Conservation (phyloP, 495 filamentous ascomycete species). For the Endocarpon pusillum region DNA sequence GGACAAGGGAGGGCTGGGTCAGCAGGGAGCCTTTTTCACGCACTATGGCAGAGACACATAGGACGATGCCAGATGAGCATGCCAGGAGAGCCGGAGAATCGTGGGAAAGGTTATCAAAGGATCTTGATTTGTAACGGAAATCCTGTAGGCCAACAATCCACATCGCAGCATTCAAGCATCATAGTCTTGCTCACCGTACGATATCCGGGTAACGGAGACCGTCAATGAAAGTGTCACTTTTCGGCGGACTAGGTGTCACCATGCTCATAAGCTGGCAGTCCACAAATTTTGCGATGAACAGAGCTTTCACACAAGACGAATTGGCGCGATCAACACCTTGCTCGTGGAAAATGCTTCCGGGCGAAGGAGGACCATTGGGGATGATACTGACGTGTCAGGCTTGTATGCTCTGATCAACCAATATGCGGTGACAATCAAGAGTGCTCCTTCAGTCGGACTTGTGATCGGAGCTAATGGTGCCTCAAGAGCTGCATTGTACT, state of each 20-base stretch:
- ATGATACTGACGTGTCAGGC: constrained; percentile 33
- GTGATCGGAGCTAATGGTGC: constrained; percentile 30
- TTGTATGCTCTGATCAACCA: constrained; percentile 15
- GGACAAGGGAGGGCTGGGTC: constrained; percentile 49
- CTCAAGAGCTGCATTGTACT: constrained; percentile 23
- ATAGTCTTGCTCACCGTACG: too few species aligned
- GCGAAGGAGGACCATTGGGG: constrained; percentile 15
- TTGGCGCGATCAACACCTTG: constrained; percentile 30
- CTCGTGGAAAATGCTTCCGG: constrained; percentile 13
- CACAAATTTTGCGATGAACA: constrained; percentile 21
- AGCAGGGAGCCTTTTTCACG: constrained; percentile 49
- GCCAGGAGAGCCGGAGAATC: constrained; percentile 43
- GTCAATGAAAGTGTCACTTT: too few species aligned
- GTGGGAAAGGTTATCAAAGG: constrained; percentile 34
- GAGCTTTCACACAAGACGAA: constrained; percentile 15
- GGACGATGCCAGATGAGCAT: constrained; percentile 40
- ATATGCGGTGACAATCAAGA: constrained; percentile 2
- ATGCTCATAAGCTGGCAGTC: constrained; percentile 30
- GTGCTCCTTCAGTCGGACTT: constrained; percentile 14
- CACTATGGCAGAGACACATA: constrained; percentile 36
- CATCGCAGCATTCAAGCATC: too few species aligned
- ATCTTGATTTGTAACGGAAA: constrained; percentile 3
- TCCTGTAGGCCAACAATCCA: too few species aligned
- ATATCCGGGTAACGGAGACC: too few species aligned
- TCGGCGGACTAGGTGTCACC: constrained; percentile 28